phyloP scores from a whole-genome alignment of 768 basidiomycete genomes.

The Sarcodon aspratus region DNA sequence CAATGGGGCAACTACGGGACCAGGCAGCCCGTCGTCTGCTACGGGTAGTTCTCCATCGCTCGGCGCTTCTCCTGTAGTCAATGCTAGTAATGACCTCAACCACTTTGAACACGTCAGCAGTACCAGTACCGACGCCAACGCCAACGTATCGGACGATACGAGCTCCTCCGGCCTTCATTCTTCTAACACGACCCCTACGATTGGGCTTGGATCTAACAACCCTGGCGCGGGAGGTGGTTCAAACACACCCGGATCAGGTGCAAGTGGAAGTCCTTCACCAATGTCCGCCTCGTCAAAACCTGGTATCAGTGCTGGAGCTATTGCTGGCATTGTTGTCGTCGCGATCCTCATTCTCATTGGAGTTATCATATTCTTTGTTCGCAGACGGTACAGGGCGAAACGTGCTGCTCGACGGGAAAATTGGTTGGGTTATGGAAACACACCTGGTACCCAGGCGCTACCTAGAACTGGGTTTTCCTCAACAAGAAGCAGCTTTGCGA shows the following conservation, averaged over 20 bases:
- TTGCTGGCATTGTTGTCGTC: conserved; percentile 29
- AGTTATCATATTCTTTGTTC: conserved; percentile 28
- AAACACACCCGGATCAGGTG: too few relatives aligned
- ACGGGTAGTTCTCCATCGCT: not conserved
- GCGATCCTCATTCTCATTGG: conserved; percentile 30
- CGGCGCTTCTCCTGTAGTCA: not conserved
- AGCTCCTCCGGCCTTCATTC: not conserved
- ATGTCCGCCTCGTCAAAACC: not conserved
- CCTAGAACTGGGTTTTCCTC: not conserved
- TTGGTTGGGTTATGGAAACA: conserved; percentile 29
- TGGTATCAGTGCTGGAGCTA: conserved; percentile 3
- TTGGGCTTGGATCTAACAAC: not conserved
- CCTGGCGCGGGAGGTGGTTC: not conserved
- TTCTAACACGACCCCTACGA: not conserved
- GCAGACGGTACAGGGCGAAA: conserved; percentile 31
- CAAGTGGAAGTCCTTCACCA: too few relatives aligned
- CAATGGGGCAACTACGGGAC: not conserved
- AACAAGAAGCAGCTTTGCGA: conserved; percentile 5
- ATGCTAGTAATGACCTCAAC: not conserved
- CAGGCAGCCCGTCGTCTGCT: not conserved
- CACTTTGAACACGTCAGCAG: too few relatives aligned
- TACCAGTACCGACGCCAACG: not conserved
- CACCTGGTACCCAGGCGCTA: not conserved
- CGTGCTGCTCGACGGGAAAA: conserved; percentile 29
- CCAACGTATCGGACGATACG: not conserved